Percentiles rank a stretch among this genome's conserved stretches.
These are phyloP conservation scores for Magnusiomyces starmeri DNA, from an alignment of 1,139 yeast genomes.

Conservation along the genomic window DNA sequence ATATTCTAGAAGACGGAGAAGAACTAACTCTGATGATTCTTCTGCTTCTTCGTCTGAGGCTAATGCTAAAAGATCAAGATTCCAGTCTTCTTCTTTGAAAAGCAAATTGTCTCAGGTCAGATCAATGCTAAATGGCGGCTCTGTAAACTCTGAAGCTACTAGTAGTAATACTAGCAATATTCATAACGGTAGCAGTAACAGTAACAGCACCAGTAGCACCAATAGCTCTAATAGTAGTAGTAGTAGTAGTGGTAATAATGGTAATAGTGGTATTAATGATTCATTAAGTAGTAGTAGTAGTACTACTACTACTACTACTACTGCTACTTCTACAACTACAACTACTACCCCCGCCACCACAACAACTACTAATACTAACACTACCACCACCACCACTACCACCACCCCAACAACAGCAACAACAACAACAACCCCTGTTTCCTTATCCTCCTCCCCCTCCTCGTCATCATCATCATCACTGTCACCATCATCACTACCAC, in stretches of 20 bases:
- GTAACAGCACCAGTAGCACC: not conserved
- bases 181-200: not conserved
- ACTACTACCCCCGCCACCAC: no score
- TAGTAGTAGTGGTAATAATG: no score
- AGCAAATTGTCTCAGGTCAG: conserved; percentile 6
- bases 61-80: conserved; percentile 1
- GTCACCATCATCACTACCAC: no score
- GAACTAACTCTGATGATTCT: not conserved
- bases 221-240: not conserved
- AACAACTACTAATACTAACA: no score
- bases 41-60: not conserved
- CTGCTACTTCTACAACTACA: not conserved
- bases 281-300: not conserved
- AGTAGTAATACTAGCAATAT: no score
- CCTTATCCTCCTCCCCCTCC: no score
- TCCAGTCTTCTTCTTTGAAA: not conserved
- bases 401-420: no score
- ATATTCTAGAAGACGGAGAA: not conserved
- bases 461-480: no score
- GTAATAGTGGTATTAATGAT: no score
- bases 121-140: not conserved
- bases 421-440: no score
- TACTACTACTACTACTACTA: not conserved
- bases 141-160: not conserved
- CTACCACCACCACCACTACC: no score